Percentiles rank a stretch among this genome's conserved stretches.
phyloP scores from a whole-genome alignment of 208 protist genomes.

The Eutreptiella sp. region DNA sequence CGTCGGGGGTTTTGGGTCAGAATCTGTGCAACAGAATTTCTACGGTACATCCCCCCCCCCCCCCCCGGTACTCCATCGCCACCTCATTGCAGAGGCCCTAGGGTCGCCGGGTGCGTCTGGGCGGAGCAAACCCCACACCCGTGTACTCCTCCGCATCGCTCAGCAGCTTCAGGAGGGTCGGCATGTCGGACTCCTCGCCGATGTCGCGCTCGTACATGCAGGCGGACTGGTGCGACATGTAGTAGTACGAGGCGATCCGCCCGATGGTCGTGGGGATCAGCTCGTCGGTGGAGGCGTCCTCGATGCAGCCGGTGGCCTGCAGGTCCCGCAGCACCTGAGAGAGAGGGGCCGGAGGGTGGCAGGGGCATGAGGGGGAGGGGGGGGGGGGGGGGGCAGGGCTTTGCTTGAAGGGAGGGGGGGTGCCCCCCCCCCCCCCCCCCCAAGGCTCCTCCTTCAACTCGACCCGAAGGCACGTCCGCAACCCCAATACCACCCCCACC shows the following conservation, averaged over 20 bases:
- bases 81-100: neutral
- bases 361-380: constrained; percentile 2
- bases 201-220: constrained; percentile 76
- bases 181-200: constrained; percentile 40
- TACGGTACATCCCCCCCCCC: neutral
- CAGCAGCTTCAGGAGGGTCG: constrained; percentile 71
- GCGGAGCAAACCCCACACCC: constrained; percentile 37
- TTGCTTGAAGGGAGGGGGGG: no score
- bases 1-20: no score
- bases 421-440: no score
- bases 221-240: constrained; percentile 90
- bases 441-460: no score
- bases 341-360: neutral
- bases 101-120: neutral
- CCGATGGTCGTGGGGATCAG: constrained; percentile 79
- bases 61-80: neutral
- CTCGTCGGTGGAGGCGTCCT: constrained; percentile 49
- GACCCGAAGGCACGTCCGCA: no score
- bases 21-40: no score
- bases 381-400: no score
- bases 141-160: constrained; percentile 90
- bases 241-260: constrained; percentile 97
- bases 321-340: constrained; percentile 72
- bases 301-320: constrained; percentile 68
- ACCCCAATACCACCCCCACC: no score